These are phyloP conservation scores for Neurospora hispaniola DNA, from an alignment of 495 filamentous ascomycete genomes.

Conservation along the genomic window DNA sequence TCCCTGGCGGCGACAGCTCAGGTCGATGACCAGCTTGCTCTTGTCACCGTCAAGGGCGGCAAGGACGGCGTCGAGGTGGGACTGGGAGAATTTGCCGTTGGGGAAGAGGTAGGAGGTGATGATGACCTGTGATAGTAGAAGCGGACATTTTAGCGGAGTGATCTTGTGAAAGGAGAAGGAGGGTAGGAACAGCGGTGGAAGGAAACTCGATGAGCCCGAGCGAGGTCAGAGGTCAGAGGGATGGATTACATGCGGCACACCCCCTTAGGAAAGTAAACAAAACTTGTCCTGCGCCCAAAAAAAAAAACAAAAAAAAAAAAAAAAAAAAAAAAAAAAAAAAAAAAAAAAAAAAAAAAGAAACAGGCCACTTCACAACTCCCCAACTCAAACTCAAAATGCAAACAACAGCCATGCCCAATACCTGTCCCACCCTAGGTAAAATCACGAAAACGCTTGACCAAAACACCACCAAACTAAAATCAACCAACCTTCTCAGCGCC, in stretches of 20 bases:
- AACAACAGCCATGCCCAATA: no score
- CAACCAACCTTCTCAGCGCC: constrained; percentile 76
- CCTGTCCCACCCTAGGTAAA: no score
- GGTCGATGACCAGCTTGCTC: constrained; percentile 81
- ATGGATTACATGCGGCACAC: not conserved
- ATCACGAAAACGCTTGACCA: no score
- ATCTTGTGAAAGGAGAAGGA: not conserved
- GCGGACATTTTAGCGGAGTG: not conserved
- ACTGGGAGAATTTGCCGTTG: constrained; percentile 62
- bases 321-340: no score
- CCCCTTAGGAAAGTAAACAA: not conserved
- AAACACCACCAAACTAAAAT: not conserved
- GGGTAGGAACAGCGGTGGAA: not conserved
- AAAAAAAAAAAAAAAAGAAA: no score
- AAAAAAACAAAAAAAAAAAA: no score
- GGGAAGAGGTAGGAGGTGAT: constrained; percentile 77
- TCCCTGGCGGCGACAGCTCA: constrained; percentile 71
- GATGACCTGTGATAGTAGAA: constrained; percentile 57
- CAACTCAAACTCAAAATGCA: not conserved
- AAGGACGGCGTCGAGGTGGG: constrained; percentile 61
- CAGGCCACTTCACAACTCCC: not conserved
- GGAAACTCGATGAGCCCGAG: not conserved
- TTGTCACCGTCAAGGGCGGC: constrained; percentile 59
- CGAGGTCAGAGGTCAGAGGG: not conserved
- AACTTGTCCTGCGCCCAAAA: no score